phyloP scores from a whole-genome alignment of 345 rosid species.

The Linum usitatissimum region DNA sequence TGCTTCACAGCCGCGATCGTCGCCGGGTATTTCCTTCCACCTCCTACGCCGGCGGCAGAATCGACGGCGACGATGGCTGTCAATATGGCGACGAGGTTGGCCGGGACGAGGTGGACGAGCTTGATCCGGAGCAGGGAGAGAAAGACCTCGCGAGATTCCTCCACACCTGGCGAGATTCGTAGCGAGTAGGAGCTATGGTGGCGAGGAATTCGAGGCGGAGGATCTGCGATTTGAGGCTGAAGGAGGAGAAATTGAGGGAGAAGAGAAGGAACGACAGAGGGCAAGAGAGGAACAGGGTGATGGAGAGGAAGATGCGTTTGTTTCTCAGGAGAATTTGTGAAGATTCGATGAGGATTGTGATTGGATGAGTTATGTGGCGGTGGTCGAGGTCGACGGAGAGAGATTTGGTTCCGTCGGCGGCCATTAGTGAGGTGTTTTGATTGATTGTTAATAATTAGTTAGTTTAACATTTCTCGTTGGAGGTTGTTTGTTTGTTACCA shows the following conservation, averaged over 20 bases:
- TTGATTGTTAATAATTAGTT: too few relatives aligned
- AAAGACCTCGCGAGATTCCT: slow-evolving; percentile 52
- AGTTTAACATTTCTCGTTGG: too few relatives aligned
- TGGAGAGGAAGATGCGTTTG: slow-evolving; percentile 33
- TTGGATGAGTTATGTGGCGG: not conserved
- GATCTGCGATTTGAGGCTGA: slow-evolving; percentile 41
- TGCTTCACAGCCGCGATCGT: slow-evolving; percentile 20
- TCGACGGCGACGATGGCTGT: slow-evolving; percentile 28
- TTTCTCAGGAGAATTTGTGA: slow-evolving; percentile 31
- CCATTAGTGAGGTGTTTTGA: not conserved
- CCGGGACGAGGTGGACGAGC: slow-evolving; percentile 35
- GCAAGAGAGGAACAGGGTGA: slow-evolving; percentile 37
- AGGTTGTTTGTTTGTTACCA: too few relatives aligned
- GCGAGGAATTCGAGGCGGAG: slow-evolving; percentile 47
- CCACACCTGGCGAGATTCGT: slow-evolving; percentile 56
- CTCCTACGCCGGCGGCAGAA: slow-evolving; percentile 21
- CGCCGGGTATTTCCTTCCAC: slow-evolving; percentile 19
- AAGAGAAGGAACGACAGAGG: slow-evolving; percentile 52
- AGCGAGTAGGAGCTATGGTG: slow-evolving; percentile 31
- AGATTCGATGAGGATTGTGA: slow-evolving; percentile 27
- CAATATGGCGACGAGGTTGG: slow-evolving; percentile 42
- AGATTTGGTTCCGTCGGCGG: slow-evolving; percentile 10
- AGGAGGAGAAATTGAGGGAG: slow-evolving; percentile 39
- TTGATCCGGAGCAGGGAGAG: slow-evolving; percentile 47
- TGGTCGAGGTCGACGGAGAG: slow-evolving; percentile 6